Evolutionary conservation across 305 asterid genomes (phyloP).

Genomic region (Nicotiana rustica): DNA sequence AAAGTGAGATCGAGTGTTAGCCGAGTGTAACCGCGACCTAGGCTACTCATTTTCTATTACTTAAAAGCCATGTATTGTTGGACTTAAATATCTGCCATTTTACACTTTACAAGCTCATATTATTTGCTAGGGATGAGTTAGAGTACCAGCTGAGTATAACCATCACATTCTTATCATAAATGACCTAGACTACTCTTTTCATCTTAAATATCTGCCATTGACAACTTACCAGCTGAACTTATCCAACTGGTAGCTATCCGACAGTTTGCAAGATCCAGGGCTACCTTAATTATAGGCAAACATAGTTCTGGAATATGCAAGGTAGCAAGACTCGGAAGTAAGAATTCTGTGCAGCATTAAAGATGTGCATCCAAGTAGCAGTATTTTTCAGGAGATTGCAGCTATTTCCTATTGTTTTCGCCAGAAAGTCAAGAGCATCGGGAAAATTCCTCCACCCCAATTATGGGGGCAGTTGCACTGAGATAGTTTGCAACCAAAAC

Average conservation of each 20-base stretch:
- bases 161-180: not conserved
- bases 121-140: not conserved
- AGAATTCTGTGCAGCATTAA: not conserved
- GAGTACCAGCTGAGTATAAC: not conserved
- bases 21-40: not conserved
- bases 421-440: not conserved
- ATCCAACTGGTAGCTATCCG: not conserved
- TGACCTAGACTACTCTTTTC: not conserved
- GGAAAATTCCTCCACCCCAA: not conserved
- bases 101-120: not conserved
- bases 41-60: not conserved
- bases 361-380: not conserved
- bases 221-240: not conserved
- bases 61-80: not conserved
- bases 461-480: not conserved
- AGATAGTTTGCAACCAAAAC: not conserved
- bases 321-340: not conserved
- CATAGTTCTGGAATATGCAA: not conserved
- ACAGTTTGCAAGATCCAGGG: not conserved
- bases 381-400: not conserved
- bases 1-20: not conserved
- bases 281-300: not conserved
- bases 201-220: not conserved
- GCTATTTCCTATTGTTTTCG: not conserved
- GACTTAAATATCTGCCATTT: not conserved